phyloP scores from a whole-genome alignment of 352 stramenopile genomes.

The Elongisporangium senticosum region DNA sequence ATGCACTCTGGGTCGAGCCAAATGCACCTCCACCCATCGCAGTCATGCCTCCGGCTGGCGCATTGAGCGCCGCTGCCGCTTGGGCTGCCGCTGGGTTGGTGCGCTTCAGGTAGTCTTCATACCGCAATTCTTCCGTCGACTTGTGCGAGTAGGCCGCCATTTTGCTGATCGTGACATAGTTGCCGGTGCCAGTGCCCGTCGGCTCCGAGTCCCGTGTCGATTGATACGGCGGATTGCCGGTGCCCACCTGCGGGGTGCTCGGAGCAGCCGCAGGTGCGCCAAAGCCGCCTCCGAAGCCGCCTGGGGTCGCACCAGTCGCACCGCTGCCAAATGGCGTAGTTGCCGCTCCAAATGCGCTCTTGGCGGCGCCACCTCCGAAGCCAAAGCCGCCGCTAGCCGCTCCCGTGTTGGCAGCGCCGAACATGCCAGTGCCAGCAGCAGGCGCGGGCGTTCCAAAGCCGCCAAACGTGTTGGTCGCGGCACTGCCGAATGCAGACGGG shows the following conservation, averaged over 20 bases:
- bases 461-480: constrained; percentile 10
- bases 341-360: constrained; percentile 42
- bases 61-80: constrained; percentile 36
- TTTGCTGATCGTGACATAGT: constrained; percentile 61
- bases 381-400: constrained; percentile 27
- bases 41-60: constrained; percentile 12
- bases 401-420: constrained; percentile 39
- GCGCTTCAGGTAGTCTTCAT: constrained; percentile 77
- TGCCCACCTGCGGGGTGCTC: constrained; percentile 54
- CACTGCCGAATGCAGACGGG: constrained; percentile 6
- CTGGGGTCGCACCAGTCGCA: constrained; percentile 15
- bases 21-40: constrained; percentile 36
- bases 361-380: constrained; percentile 17
- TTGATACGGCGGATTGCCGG: constrained; percentile 65
- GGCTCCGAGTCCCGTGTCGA: constrained; percentile 55
- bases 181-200: constrained; percentile 47
- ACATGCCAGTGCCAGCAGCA: constrained; percentile 19
- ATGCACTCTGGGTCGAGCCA: constrained; percentile 20
- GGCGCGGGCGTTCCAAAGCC: constrained; percentile 30
- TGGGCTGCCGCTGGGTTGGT: constrained; percentile 49
- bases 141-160: constrained; percentile 75
- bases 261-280: constrained; percentile 20
- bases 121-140: constrained; percentile 66
- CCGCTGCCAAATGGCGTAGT: constrained; percentile 27
- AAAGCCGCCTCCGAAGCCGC: constrained; percentile 29